Conservation (phyloP, 1,284 basidiomycete species). For the Fomitopsis schrenkii region DNA sequence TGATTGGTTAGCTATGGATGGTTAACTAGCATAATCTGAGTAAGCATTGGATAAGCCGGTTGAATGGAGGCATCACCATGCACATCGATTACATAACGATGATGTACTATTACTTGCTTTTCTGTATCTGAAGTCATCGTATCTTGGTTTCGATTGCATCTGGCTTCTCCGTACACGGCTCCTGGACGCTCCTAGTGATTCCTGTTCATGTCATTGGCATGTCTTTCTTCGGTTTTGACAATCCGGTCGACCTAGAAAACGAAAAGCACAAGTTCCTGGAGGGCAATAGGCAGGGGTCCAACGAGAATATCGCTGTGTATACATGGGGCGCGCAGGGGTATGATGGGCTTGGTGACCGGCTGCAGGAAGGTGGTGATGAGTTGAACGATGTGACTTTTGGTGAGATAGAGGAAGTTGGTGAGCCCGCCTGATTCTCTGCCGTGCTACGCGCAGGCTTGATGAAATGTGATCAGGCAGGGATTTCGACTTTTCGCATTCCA, state of each 20-base stretch:
- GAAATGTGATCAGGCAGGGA: slow-evolving; percentile 67
- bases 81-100: too few relatives aligned
- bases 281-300: slow-evolving; percentile 32
- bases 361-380: slow-evolving; percentile 88
- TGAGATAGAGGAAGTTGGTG: slow-evolving; percentile 61
- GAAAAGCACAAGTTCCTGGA: slow-evolving; percentile 55
- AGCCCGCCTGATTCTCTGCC: slow-evolving; percentile 22
- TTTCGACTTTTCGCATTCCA: slow-evolving; percentile 79
- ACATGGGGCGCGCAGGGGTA: slow-evolving; percentile 89
- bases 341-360: slow-evolving; percentile 83
- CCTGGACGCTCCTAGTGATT: neutral
- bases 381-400: slow-evolving; percentile 98
- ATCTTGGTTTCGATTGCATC: neutral
- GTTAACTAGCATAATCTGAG: too few relatives aligned
- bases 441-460: neutral
- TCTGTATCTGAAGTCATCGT: too few relatives aligned
- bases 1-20: too few relatives aligned
- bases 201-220: slow-evolving; percentile 35
- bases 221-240: slow-evolving; percentile 80
- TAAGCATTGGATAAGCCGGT: too few relatives aligned
- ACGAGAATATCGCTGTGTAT: slow-evolving; percentile 81
- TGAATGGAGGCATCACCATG: too few relatives aligned
- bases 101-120: too few relatives aligned
- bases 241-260: slow-evolving; percentile 53
- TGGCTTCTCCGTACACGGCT: neutral